Evolutionary conservation across 208 protist genomes (phyloP).

Genomic region (Trypanosoma avium): DNA sequence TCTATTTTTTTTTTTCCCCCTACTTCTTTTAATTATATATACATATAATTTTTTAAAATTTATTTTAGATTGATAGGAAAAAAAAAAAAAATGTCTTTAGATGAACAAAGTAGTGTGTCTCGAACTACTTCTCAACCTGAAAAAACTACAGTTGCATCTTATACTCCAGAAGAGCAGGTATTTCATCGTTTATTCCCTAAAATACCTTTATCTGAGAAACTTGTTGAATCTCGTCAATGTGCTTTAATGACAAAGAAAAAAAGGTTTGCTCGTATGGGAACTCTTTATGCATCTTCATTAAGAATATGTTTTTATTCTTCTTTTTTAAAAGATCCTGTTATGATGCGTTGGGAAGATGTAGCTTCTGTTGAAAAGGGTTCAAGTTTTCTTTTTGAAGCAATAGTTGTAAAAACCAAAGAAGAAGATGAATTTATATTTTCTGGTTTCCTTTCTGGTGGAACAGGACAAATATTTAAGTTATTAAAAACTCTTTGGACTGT

Average conservation of each 20-base stretch:
- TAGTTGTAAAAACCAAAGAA: constrained; percentile 31
- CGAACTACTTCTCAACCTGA: background rate
- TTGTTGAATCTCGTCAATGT: constrained; percentile 51
- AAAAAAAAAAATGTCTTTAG: constrained; percentile 7
- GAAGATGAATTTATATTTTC: constrained; percentile 43
- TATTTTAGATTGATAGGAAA: constrained; percentile 16
- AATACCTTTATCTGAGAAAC: constrained; percentile 42
- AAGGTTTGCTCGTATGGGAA: constrained; percentile 52
- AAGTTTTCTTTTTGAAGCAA: constrained; percentile 45
- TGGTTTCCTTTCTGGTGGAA: constrained; percentile 42
- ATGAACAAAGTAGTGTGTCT: background rate
- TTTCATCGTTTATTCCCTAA: constrained; percentile 54
- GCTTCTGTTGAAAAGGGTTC: constrained; percentile 32
- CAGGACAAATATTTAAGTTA: constrained; percentile 42
- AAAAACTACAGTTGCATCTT: constrained; percentile 16
- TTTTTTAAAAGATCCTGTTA: constrained; percentile 42
- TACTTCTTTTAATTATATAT: constrained; percentile 18
- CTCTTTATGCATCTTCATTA: constrained; percentile 52
- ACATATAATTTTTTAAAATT: constrained; percentile 3
- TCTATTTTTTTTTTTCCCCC: constrained; percentile 19
- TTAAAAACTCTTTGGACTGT: constrained; percentile 56
- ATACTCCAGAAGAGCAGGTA: constrained; percentile 32
- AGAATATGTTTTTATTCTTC: constrained; percentile 57
- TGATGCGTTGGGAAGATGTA: constrained; percentile 48
- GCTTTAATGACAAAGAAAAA: constrained; percentile 32